phyloP scores from a whole-genome alignment of 1,284 basidiomycete genomes.

The Apiotrichum domesticum region DNA sequence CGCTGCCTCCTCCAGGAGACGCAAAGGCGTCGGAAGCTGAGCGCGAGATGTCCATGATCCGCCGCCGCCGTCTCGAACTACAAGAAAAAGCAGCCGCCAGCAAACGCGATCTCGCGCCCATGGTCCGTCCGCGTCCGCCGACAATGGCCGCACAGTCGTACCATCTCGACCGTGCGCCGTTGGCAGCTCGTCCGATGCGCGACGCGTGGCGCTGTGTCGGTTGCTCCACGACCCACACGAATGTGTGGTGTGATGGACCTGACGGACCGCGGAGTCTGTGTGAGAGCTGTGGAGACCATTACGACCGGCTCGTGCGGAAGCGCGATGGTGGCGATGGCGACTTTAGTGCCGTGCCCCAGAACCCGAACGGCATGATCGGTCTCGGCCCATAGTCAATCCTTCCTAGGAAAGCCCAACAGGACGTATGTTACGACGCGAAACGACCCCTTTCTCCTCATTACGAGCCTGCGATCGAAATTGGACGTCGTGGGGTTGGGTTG shows the following conservation, averaged over 20 bases:
- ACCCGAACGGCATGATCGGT: conserved; percentile 3
- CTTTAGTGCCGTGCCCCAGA: conserved; percentile 3
- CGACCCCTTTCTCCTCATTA: no score
- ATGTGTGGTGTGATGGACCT: conserved; percentile 29
- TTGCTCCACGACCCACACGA: conserved; percentile 20
- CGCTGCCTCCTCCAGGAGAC: conserved; percentile 8
- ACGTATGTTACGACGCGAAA: no score
- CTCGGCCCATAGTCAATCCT: not conserved
- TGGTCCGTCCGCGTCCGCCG: not conserved
- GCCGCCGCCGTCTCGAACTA: conserved; percentile 31
- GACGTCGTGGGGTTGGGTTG: no score
- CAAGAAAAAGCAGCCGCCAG: conserved; percentile 28
- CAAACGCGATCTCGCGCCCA: not conserved
- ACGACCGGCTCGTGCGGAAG: conserved; percentile 4
- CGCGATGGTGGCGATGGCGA: conserved; percentile 9
- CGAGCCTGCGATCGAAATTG: no score
- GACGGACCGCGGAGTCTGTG: conserved; percentile 35
- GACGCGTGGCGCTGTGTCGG: conserved; percentile 26
- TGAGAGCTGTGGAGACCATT: conserved; percentile 25
- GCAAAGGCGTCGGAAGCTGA: conserved; percentile 29
- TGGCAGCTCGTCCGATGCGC: not conserved
- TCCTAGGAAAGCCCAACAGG: no score
- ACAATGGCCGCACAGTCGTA: not conserved
- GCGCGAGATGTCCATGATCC: conserved; percentile 41
- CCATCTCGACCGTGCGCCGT: not conserved